Evolutionary conservation across 2,329 filamentous ascomycete species (phyloP).

Genomic region (Fusarium euwallaceae): DNA sequence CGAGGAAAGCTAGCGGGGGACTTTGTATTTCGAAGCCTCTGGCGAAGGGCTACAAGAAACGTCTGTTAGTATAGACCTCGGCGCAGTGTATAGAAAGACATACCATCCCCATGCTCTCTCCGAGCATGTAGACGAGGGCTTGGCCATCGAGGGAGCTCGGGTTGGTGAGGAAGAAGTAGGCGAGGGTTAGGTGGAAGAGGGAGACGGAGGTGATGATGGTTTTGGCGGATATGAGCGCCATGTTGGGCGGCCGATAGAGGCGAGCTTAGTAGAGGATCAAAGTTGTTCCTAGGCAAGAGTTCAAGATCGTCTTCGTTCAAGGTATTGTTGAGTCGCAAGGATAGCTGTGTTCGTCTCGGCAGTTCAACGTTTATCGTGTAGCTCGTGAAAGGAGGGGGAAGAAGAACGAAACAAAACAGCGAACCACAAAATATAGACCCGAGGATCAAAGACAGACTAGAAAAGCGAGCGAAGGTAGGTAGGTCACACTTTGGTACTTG

Average conservation of each 20-base stretch:
- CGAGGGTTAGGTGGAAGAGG: constrained; percentile 86
- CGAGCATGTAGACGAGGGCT: constrained; percentile 82
- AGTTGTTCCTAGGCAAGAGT: not conserved
- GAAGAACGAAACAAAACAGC: not conserved
- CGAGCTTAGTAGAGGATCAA: not conserved
- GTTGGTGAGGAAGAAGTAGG: constrained; percentile 84
- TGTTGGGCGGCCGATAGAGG: constrained; percentile 55
- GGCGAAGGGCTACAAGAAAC: constrained; percentile 57
- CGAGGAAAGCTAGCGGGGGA: constrained; percentile 80
- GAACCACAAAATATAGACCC: not conserved
- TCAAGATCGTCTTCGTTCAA: not conserved
- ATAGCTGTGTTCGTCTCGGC: not conserved
- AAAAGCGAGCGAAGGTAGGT: not conserved
- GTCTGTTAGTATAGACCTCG: constrained; percentile 8
- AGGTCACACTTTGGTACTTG: not conserved
- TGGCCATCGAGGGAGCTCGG: constrained; percentile 82
- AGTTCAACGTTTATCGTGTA: not conserved
- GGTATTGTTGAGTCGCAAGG: constrained; percentile 10
- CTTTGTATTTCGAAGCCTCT: constrained; percentile 77
- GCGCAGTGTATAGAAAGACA: constrained; percentile 35
- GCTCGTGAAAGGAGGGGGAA: constrained; percentile 1
- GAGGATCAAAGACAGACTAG: not conserved
- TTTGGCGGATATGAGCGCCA: constrained; percentile 85
- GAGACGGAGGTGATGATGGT: constrained; percentile 86
- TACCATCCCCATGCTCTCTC: constrained; percentile 87